Evolutionary conservation across 495 filamentous ascomycete species (phyloP).

Genomic region (Penicillium ochrochloron): DNA sequence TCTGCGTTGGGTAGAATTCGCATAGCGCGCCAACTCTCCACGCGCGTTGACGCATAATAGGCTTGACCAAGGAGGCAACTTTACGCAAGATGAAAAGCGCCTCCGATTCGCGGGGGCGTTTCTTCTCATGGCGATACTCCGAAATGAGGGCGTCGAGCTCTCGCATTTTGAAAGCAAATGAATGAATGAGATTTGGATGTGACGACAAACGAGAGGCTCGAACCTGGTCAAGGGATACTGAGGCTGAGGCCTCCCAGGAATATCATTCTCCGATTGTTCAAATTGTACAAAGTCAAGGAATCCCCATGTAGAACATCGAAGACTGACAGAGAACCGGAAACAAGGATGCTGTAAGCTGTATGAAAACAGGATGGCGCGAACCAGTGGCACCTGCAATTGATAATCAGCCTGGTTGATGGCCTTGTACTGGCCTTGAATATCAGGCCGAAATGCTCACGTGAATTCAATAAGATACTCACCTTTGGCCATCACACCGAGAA

Average conservation of each 20-base stretch:
- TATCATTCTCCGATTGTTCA: constrained; percentile 12
- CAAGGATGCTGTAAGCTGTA: neutral
- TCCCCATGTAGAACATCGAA: constrained; percentile 13
- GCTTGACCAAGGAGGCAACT: constrained; percentile 89
- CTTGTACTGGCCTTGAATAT: neutral
- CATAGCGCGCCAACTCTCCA: constrained; percentile 82
- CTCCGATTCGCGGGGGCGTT: constrained; percentile 72
- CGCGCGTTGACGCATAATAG: constrained; percentile 84
- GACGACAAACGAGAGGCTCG: neutral
- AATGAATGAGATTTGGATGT: neutral
- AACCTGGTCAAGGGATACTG: neutral
- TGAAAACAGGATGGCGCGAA: constrained; percentile 1
- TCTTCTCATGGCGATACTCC: constrained; percentile 78
- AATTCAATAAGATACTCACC: neutral
- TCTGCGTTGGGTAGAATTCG: constrained; percentile 81
- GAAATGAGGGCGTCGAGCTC: constrained; percentile 72
- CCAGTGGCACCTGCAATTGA: constrained; percentile 8
- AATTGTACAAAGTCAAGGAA: neutral
- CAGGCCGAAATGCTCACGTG: neutral
- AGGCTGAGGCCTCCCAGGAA: constrained; percentile 5
- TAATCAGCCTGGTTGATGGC: constrained; percentile 1
- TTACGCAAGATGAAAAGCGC: constrained; percentile 83
- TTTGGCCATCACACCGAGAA: neutral
- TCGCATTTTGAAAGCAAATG: constrained; percentile 50
- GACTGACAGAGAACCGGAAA: neutral